Evolutionary conservation across 78 protist genomes (phyloP), one percentile per base, ranked within the genome.

Genomic region (Paulinella micropora): DNA sequence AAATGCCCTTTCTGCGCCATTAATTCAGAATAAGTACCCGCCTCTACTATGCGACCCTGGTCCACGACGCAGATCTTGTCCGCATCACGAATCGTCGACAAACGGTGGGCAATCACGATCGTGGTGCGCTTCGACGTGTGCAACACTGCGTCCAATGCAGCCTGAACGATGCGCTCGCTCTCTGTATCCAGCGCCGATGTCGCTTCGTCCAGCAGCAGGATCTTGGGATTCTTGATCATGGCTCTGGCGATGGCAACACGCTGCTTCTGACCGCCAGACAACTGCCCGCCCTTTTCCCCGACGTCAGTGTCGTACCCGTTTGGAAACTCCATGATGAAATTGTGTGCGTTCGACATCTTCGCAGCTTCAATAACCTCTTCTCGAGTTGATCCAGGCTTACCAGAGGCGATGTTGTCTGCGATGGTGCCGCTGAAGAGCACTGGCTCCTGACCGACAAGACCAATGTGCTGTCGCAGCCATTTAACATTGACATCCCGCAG

Each of bases 51-150:
- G n/a, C n/a, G n/a, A n/a, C n/a, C n/a, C n/a, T n/a, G n/a, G n/a
- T n/a, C n/a, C n/a, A n/a, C n/a, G n/a, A n/a, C n/a, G n/a, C n/a
- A n/a, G n/a, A 97, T 94, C 29, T 79, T 79, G 84, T 93, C 96
- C 1, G 96, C 95, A 83, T 93, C 82, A 3, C 89, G 51, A 90
- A 97, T 89, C 23, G 99, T 97, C 23, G 95, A 90, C 31, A 97
- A 90, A 39, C 99, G 90, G 92, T 98, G 99, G 0, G 99, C 99
- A 51, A 98, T 94, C 64, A 97, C 93, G 40, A 98, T 36, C 32
- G 90, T 86, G n/a, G 95, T 91, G 4, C 93, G 89, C 39, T 67
- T n/a, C n/a, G n/a, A n/a, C n/a, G n/a, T n/a, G 73, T 51, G 73
- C 15, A 51, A 51, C 6, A 51, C 73, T 15, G 6, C 15, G 28